Conservation (phyloP, 2,329 filamentous ascomycete species). For the Verticillium nonalfalfae region DNA sequence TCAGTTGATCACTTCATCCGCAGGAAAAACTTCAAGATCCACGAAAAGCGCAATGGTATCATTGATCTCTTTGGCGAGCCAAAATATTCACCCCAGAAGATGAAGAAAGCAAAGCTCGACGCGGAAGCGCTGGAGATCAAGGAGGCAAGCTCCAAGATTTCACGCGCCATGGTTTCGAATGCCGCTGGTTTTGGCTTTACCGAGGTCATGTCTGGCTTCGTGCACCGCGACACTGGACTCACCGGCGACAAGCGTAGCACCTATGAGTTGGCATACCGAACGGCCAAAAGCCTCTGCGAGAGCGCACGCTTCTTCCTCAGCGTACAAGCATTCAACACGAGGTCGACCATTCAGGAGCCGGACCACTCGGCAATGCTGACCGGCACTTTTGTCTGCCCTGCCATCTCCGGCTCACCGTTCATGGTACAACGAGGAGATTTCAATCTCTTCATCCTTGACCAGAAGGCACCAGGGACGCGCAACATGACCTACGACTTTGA, state of each 20-base stretch:
- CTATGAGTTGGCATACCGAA: conserved; percentile 45
- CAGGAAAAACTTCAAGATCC: conserved; percentile 34
- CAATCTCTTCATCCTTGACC: conserved; percentile 48
- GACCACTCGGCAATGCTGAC: conserved; percentile 48
- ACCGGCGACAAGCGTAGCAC: conserved; percentile 39
- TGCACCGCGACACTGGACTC: conserved; percentile 39
- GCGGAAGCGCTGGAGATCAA: conserved; percentile 28
- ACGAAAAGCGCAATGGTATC: conserved; percentile 35
- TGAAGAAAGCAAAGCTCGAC: conserved; percentile 16
- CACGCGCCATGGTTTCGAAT: conserved; percentile 33
- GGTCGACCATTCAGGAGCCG: conserved; percentile 36
- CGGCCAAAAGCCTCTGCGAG: conserved; percentile 46
- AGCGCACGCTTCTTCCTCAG: conserved; percentile 53
- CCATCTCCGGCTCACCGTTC: conserved; percentile 50
- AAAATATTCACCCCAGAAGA: conserved; percentile 13
- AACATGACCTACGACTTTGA: conserved; percentile 58
- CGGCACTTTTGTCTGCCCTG: conserved; percentile 51
- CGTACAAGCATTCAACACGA: conserved; percentile 48
- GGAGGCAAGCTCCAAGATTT: conserved; percentile 29
- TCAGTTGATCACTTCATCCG: conserved; percentile 46
- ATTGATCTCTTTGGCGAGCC: conserved; percentile 52
- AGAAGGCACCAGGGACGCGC: conserved; percentile 46
- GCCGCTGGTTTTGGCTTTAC: conserved; percentile 52
- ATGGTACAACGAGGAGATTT: conserved; percentile 53
- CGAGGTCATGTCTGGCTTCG: conserved; percentile 58